Conservation (phyloP, 2,329 filamentous ascomycete species). For the Sporothrix globosa region DNA sequence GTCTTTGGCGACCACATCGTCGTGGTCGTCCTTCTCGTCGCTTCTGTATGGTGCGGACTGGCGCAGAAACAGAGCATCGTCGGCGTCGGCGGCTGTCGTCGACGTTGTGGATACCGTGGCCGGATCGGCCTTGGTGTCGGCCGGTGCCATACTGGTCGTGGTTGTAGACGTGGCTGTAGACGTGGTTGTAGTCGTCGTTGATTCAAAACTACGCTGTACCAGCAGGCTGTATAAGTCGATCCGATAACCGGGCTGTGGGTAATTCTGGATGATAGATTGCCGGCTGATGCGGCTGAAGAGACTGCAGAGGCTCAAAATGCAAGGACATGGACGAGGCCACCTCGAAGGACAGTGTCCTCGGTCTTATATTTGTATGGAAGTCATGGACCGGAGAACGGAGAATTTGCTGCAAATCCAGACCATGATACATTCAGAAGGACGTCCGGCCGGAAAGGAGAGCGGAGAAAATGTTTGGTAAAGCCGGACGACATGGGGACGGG, state of each 20-base stretch:
- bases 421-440: background rate
- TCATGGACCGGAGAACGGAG: background rate
- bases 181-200: background rate
- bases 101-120: background rate
- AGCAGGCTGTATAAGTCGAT: background rate
- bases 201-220: no score
- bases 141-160: background rate
- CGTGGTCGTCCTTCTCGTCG: background rate
- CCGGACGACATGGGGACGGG: background rate
- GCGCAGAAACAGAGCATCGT: background rate
- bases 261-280: background rate
- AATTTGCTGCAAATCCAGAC: no score
- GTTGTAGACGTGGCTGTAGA: background rate
- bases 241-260: background rate
- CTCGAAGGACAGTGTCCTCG: background rate
- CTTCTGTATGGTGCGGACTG: background rate
- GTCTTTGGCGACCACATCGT: background rate
- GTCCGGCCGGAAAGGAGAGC: background rate
- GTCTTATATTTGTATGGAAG: background rate
- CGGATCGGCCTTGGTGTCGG: conserved; percentile 8
- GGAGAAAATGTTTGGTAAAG: background rate
- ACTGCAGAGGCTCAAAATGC: background rate
- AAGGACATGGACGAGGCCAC: background rate
- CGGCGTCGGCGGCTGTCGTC: background rate
- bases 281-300: background rate